These are phyloP conservation scores for Russula griseocarnosa DNA, from an alignment of 768 basidiomycete genomes.

Conservation along the genomic window DNA sequence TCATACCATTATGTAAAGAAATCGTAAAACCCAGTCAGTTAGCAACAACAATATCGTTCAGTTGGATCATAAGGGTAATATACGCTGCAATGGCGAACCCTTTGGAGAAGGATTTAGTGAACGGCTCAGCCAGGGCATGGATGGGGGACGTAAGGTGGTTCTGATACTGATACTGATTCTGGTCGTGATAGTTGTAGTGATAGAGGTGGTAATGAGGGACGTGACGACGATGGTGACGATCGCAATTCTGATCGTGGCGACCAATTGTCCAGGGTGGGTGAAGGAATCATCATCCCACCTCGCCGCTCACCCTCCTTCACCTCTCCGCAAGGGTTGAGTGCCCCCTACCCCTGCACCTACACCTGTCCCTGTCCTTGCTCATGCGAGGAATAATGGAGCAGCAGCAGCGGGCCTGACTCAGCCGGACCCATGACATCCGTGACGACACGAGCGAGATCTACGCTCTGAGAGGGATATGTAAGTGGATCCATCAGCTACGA, in stretches of 20 bases:
- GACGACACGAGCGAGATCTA: constrained; percentile 21
- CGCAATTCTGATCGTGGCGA: not conserved
- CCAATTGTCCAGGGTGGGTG: not conserved
- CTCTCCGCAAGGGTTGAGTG: not conserved
- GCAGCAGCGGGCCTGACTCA: not conserved
- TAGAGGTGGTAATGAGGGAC: not conserved
- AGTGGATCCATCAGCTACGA: constrained; percentile 24
- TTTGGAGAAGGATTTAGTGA: not conserved
- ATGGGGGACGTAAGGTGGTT: not conserved
- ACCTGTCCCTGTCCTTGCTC: not conserved
- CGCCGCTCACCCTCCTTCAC: too few species aligned
- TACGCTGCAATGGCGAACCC: not conserved
- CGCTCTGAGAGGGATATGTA: constrained; percentile 7
- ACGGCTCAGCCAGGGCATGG: not conserved
- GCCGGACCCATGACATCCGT: constrained; percentile 24
- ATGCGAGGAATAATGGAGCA: not conserved
- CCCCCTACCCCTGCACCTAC: not conserved
- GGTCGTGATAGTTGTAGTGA: not conserved
- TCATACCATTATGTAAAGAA: too few species aligned
- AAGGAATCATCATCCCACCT: not conserved
- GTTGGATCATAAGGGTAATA: not conserved
- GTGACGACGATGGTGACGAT: not conserved
- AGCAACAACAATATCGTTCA: not conserved
- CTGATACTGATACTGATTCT: not conserved
- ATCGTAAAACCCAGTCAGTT: too few species aligned